These are phyloP conservation scores for Serendipita sp. DNA, from an alignment of 1,284 basidiomycete genomes.

Conservation along the genomic window DNA sequence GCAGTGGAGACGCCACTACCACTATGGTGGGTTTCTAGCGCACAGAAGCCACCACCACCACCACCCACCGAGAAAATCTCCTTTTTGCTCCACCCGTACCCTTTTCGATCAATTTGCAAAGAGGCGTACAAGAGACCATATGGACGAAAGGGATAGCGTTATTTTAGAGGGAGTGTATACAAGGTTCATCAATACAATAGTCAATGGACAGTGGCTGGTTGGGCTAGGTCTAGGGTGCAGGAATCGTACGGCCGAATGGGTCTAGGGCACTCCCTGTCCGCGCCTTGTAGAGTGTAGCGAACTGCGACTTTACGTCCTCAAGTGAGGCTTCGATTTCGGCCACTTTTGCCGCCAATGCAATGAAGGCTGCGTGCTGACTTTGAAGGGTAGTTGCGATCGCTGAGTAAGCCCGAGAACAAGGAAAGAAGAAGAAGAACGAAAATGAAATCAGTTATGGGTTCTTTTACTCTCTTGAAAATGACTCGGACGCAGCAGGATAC, in stretches of 20 bases:
- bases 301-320: conserved; percentile 45
- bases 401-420: conserved; percentile 17
- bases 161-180: neutral
- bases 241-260: neutral
- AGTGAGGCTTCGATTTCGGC: conserved; percentile 54
- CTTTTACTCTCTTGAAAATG: neutral
- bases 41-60: too few species aligned
- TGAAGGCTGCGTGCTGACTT: conserved; percentile 58
- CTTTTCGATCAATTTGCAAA: too few species aligned
- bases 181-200: neutral
- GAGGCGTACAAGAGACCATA: too few species aligned
- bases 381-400: conserved; percentile 59
- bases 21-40: neutral
- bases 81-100: too few species aligned
- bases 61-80: too few species aligned
- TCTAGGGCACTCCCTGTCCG: conserved; percentile 5
- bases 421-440: neutral
- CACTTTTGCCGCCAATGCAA: conserved; percentile 55
- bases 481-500: neutral
- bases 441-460: neutral
- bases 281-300: neutral
- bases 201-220: neutral
- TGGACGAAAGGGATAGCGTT: neutral
- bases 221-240: neutral
- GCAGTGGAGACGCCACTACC: neutral